A percentile compares a stretch with the other conserved stretches of the same genome.
These are phyloP conservation scores for Acanthamoeba lenticulata DNA, from an alignment of 208 protist genomes.

Conservation along the genomic window DNA sequence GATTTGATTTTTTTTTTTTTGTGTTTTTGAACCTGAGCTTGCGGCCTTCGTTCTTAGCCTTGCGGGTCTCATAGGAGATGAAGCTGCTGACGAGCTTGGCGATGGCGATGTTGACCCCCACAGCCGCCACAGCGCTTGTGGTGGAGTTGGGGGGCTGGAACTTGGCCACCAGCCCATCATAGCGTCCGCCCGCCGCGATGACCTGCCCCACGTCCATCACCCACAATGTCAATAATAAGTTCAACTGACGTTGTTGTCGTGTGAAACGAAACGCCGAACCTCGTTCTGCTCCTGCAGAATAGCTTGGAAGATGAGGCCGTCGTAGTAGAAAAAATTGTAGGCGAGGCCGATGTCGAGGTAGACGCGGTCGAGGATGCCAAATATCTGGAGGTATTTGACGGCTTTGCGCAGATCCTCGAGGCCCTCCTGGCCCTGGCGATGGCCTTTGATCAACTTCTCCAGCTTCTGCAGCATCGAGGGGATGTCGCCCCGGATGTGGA, in stretches of 20 bases:
- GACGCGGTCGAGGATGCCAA: conserved; percentile 72
- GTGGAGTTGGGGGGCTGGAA: conserved; percentile 61
- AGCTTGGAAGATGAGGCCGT: conserved; percentile 77
- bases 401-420: conserved; percentile 50
- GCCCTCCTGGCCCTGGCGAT: conserved; percentile 21
- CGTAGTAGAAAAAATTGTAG: conserved; percentile 77
- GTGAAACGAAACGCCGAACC: not conserved
- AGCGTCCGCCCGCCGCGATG: conserved; percentile 75
- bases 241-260: not conserved
- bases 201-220: conserved; percentile 39
- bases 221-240: no score
- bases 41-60: conserved; percentile 26
- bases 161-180: conserved; percentile 68
- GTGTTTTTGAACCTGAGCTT: not conserved
- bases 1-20: not conserved
- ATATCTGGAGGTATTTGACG: conserved; percentile 66
- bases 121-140: conserved; percentile 7
- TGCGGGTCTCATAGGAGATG: not conserved
- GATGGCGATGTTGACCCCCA: conserved; percentile 63
- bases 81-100: conserved; percentile 54
- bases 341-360: conserved; percentile 71
- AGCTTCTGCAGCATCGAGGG: conserved; percentile 27
- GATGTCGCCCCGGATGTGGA: conserved; percentile 4
- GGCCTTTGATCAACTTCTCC: not conserved
- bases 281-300: conserved; percentile 63